Evolutionary conservation across 2,329 filamentous ascomycete species (phyloP).

Genomic region (Incumbomyces lentus): DNA sequence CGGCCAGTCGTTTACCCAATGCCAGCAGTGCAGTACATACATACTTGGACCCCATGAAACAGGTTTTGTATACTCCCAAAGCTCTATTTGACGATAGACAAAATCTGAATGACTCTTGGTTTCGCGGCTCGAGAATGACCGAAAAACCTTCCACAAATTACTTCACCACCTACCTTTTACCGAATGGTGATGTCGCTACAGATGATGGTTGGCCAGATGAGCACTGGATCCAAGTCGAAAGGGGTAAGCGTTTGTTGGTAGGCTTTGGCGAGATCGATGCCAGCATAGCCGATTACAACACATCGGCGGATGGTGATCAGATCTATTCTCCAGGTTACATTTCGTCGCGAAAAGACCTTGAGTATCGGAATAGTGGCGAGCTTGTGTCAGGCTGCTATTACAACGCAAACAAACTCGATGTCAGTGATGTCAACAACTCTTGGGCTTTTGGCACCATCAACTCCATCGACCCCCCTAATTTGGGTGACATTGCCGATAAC

Average conservation of each 20-base stretch:
- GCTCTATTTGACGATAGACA: conserved; percentile 41
- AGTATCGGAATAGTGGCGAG: conserved; percentile 28
- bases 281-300: conserved; percentile 47
- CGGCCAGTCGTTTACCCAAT: conserved; percentile 35
- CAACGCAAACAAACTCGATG: conserved; percentile 28
- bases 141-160: conserved; percentile 42
- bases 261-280: conserved; percentile 48
- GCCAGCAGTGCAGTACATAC: conserved; percentile 36
- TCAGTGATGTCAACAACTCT: conserved; percentile 42
- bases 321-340: conserved; percentile 45
- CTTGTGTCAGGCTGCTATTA: conserved; percentile 47
- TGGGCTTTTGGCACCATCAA: conserved; percentile 35
- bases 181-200: conserved; percentile 34
- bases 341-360: background rate
- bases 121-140: conserved; percentile 24
- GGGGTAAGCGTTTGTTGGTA: conserved; percentile 44
- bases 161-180: conserved; percentile 34
- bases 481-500: conserved; percentile 29
- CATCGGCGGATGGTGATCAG: conserved; percentile 37
- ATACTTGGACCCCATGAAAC: conserved; percentile 32
- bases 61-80: conserved; percentile 42
- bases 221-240: conserved; percentile 45
- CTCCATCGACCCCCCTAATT: conserved; percentile 16
- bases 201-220: conserved; percentile 55
- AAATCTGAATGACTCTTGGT: conserved; percentile 52